Evolutionary conservation across 352 stramenopile species (phyloP).

Genomic region (Globisporangium emineosum): DNA sequence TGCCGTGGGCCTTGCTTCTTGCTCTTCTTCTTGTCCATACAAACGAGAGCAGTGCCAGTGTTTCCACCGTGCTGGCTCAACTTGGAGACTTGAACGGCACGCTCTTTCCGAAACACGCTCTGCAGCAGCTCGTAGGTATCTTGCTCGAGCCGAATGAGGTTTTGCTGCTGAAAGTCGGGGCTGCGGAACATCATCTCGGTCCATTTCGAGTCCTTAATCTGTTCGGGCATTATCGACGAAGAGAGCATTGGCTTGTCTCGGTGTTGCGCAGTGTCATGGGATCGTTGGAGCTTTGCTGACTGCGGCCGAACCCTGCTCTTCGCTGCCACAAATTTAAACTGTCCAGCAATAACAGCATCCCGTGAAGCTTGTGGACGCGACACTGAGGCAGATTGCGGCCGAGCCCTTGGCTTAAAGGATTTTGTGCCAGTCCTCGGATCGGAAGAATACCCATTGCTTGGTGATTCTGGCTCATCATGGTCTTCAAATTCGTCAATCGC

Average conservation of each 20-base stretch:
- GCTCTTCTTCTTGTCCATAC: neutral
- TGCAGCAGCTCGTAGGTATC: constrained; percentile 51
- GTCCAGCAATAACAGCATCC: neutral
- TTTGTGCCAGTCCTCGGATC: neutral
- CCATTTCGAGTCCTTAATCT: constrained; percentile 35
- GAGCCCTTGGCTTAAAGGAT: neutral
- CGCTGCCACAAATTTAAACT: neutral
- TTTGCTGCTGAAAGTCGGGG: constrained; percentile 35
- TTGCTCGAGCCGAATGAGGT: constrained; percentile 28
- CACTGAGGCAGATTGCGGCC: constrained; percentile 34
- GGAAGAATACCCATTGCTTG: neutral
- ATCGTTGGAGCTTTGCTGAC: constrained; percentile 12
- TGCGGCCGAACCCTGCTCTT: constrained; percentile 10
- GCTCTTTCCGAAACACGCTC: constrained; percentile 26
- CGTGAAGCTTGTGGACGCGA: neutral
- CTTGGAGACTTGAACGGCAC: neutral
- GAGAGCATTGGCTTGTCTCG: neutral
- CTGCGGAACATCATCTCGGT: constrained; percentile 38
- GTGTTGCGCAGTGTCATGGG: neutral
- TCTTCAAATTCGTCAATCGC: constrained; percentile 8
- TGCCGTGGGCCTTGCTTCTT: neutral
- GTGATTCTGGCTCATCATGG: constrained; percentile 1
- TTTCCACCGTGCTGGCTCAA: neutral
- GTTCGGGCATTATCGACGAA: neutral
- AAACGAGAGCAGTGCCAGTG: too few species aligned